Conservation (phyloP, 805 yeast genomes). For the Teunomyces funiuensis region DNA sequence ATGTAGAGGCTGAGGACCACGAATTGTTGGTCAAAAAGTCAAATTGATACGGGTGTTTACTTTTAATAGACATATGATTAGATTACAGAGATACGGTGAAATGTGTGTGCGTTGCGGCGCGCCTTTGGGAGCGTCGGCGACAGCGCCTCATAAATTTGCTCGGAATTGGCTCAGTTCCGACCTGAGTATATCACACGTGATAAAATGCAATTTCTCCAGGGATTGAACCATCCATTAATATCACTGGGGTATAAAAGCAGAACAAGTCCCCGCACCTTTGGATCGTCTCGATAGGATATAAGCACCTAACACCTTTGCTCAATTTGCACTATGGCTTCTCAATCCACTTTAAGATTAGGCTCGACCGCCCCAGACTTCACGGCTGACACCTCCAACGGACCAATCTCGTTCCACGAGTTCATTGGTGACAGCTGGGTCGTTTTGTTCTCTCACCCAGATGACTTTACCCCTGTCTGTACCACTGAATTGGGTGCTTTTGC, state of each 20-base stretch:
- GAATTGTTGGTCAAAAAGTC: slow-evolving; percentile 4
- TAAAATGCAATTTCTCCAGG: slow-evolving; percentile 2
- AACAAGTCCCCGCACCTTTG: background rate
- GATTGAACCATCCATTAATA: slow-evolving; percentile 1
- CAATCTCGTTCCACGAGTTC: slow-evolving; percentile 82
- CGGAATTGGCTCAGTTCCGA: background rate
- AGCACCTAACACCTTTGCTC: too few species aligned
- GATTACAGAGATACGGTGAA: too few species aligned
- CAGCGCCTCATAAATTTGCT: too few species aligned
- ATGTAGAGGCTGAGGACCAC: slow-evolving; percentile 57
- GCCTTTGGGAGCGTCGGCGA: too few species aligned
- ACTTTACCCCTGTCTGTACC: slow-evolving; percentile 95
- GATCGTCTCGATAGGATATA: too few species aligned
- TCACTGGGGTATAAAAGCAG: background rate
- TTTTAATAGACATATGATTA: too few species aligned
- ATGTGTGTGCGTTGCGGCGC: too few species aligned
- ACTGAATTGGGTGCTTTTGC: slow-evolving; percentile 96
- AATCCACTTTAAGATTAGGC: slow-evolving; percentile 62
- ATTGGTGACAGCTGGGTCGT: slow-evolving; percentile 86
- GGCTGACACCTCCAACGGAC: slow-evolving; percentile 80
- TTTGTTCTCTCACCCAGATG: slow-evolving; percentile 92
- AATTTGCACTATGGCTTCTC: slow-evolving; percentile 2
- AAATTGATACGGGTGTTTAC: too few species aligned
- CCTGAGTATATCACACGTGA: slow-evolving; percentile 2
- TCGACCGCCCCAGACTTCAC: slow-evolving; percentile 85